Evolutionary conservation across 176 grass and related monocot genomes (phyloP).

Genomic region (Thinopyrum elongatum): DNA sequence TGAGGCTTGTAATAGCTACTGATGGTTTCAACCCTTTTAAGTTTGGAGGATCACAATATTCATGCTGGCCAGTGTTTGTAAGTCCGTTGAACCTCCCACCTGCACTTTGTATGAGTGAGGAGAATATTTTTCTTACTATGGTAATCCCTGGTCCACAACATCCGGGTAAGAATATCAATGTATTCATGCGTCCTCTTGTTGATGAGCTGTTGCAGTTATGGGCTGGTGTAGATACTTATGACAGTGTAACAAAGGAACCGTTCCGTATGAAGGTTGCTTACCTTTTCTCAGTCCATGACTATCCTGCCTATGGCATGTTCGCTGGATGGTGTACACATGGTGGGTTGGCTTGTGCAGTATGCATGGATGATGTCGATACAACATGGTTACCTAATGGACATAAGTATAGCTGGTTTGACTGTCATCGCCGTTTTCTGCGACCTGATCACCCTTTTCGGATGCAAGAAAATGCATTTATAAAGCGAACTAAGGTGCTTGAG

Average conservation of each 20-base stretch:
- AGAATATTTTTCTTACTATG: background rate
- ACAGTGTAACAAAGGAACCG: background rate
- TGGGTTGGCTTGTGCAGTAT: background rate
- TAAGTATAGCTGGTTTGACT: background rate
- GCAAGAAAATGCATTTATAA: background rate
- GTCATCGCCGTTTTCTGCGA: background rate
- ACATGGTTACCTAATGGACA: background rate
- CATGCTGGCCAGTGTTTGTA: conserved; percentile 14
- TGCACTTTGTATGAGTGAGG: background rate
- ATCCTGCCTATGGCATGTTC: background rate
- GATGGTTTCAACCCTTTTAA: conserved; percentile 10
- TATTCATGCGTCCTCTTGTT: background rate
- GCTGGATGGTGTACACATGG: background rate
- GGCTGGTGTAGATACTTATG: background rate
- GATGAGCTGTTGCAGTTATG: background rate
- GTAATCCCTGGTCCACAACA: background rate
- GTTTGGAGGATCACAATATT: background rate
- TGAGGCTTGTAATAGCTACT: background rate
- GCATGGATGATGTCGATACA: background rate
- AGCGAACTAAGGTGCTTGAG: background rate
- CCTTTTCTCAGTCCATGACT: background rate
- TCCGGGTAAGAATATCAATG: background rate
- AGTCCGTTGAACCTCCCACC: background rate
- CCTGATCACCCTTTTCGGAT: background rate
- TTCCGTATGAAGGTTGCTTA: background rate